Base-by-base conservation (phyloP, 192 early-diverging fungal genomes). In the Geranomyces variabilis region DNA sequence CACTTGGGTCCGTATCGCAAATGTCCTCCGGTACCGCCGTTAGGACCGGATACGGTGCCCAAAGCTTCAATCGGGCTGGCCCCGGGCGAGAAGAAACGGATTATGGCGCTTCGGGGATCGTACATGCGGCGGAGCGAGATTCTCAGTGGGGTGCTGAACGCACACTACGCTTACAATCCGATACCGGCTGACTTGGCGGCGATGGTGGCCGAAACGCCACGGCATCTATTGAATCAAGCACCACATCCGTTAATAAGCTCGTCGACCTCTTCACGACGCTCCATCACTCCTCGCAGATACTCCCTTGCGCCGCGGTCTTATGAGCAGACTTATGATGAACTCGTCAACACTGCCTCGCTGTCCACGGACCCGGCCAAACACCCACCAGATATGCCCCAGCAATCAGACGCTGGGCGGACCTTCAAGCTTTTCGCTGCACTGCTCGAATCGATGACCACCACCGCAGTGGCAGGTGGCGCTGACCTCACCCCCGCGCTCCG, bases 401-500 rank as follows among this genome's bases (percentile, higher is more conserved):
- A 41, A 41, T 41, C 36, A 3, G 51, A 28, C 51, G 19, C 21
- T 14, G 14, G 51, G 8, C 51, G 15, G 2, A 55, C 58, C 29
- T 60, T 60, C 29, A 34, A 19, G 17, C 29, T 60, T 4, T 29
- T 60, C 29, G 31, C 58, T 34, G 58, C 58, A 7, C 58, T 60
- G 28, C 24, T 28, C 24, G 31, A 60, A 7, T 60, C 58, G 5
- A 60, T 60, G 58, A 30, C 58, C 3, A 28, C 29, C 29, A 34
- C 29, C 7, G 29, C 58, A 34, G 8, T 17, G 2, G 31, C 29
- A 7, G 29, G 58, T 33, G 31, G 58, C 29, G 58, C 31, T 8
- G 28, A 19, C 58, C 7, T 60, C 3, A 31, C 58, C 5, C 28
- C 2, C 58, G 31, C 31, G 29, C 28, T 60, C 6, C 29, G 22